Evolutionary conservation across 352 stramenopile species (phyloP).

Genomic region (Globisporangium megalacanthum): DNA sequence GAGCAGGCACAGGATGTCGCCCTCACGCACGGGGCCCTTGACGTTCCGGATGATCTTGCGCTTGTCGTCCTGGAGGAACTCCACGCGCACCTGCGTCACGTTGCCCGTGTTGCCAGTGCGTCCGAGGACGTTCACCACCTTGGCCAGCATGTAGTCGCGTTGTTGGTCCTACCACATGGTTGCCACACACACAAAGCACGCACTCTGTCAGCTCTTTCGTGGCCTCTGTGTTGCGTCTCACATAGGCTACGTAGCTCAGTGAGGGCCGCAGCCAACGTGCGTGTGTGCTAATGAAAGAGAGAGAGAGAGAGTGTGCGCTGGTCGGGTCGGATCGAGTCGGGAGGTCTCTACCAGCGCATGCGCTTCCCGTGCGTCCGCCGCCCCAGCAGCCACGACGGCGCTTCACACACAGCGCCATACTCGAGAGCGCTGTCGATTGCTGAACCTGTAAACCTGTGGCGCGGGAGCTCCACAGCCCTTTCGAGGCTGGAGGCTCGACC

Average conservation of each 20-base stretch:
- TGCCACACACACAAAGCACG: background rate
- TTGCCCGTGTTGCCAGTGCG: conserved; percentile 99
- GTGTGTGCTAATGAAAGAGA: too few species aligned
- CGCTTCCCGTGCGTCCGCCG: too few species aligned
- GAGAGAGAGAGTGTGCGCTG: too few species aligned
- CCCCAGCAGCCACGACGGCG: too few species aligned
- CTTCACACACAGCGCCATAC: too few species aligned
- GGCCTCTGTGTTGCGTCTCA: background rate
- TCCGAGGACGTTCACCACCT: conserved; percentile 98
- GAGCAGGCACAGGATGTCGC: conserved; percentile 98
- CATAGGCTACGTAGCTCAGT: too few species aligned
- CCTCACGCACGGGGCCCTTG: conserved; percentile 98
- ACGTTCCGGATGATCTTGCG: conserved; percentile 99
- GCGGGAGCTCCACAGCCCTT: background rate
- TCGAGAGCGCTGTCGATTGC: background rate
- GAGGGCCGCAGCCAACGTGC: too few species aligned
- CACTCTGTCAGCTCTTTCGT: too few species aligned
- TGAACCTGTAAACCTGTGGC: background rate
- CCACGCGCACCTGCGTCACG: conserved; percentile 98
- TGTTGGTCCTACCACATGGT: conserved; percentile 44
- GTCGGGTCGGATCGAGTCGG: too few species aligned
- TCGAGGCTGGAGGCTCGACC: too few species aligned
- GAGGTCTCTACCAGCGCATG: too few species aligned
- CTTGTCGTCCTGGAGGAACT: conserved; percentile 99
- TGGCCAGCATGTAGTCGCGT: conserved; percentile 96